Evolutionary conservation across 1,284 basidiomycete species (phyloP), one percentile per base, ranked within the genome.

Genomic region (Naganishia sp.): DNA sequence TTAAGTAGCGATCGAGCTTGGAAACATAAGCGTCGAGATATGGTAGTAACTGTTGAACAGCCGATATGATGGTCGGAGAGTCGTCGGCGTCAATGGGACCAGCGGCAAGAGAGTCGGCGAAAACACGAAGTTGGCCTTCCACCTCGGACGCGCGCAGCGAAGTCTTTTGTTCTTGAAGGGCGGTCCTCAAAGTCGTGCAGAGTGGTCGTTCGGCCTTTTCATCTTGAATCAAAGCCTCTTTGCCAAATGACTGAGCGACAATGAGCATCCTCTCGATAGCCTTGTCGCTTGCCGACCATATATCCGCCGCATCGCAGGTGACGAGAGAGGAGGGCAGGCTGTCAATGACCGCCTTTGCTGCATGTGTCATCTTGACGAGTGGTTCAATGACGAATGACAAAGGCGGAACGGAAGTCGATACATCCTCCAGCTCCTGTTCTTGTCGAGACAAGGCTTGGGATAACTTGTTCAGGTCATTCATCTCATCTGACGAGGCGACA

Each of bases 181-280:
- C 58, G 41, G 72, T 72, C 0, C 74, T 72, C 6, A 70, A 65
- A 9, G 75, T 72, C 13, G 80, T 64, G 39, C 74, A 73, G 11
- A 76, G 72, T 18, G 73, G 73, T 17, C 74, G 71, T 41, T 78
- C 77, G 31, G 76, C 75, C 25, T 74, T 72, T 21, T 67, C 56
- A 18, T 69, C 56, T 39, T 64, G 63, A 46, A 52, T 43, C 32
- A 52, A 23, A 6, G 50, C 63, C 21, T 67, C 62, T 32, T 80
- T 73, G 46, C 86, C 78, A 71, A 90, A 75, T 21, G 82, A 79
- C 72, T 92, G 90, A 25, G 88, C 82, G 32, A 83, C 82, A 49
- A 89, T 78, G 41, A 92, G 83, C 51, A 90, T 79, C 1, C 81
- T 75, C 71, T 88, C 85, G 72, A 93, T 84, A 67, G 90, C 70